Evolutionary conservation across 352 stramenopile species (phyloP), one percentile per base, ranked within the genome.

Genomic region (Blastocystis sp.): DNA sequence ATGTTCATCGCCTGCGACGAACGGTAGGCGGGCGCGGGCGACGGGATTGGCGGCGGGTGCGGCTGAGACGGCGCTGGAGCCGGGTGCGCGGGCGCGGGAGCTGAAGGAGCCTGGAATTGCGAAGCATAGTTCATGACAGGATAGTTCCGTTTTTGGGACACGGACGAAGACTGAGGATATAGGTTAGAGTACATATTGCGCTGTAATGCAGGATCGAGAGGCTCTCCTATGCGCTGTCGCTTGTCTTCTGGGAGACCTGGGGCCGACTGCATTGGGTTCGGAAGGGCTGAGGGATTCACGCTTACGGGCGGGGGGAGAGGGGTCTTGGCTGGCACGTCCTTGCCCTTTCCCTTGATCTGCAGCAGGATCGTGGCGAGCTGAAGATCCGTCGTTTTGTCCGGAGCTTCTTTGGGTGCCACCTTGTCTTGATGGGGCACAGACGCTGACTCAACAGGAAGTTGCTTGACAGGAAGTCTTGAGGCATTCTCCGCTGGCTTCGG

Each of bases 311-410:
- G 55, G 31, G 37, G 9, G 35, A 66, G 35, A 65, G 41, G 31
- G 9, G 51, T 3, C 13, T 62, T 45, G 26, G 51, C 16, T 29
- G 50, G 19, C 19, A 50, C 16, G 9, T 85, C 74, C 24, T 41
- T 35, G 9, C 31, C 37, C 66, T 85, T 55, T 29, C 51, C 74
- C 45, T 85, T 67, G 50, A 85, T 85, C 41, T 85, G 74, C 10
- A 85, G 74, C 65, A 85, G 74, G 50, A 85, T 85, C 50, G 35
- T 69, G 0, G 74, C 74, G 24, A 85, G 13, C n/a, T 70, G 60
- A 26, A 77, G 26, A 59, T 85, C 74, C 2, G 66, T 66, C 4
- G 45, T 55, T 16, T 55, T 55, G 6, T 55, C 45, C 45, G 9
- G 45, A 6, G 16, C 6, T 19, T 55, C 45, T 55, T 55, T 55